These are phyloP conservation scores for Xenoacremonium recifei DNA, from an alignment of 2,329 filamentous ascomycete genomes.

Conservation along the genomic window DNA sequence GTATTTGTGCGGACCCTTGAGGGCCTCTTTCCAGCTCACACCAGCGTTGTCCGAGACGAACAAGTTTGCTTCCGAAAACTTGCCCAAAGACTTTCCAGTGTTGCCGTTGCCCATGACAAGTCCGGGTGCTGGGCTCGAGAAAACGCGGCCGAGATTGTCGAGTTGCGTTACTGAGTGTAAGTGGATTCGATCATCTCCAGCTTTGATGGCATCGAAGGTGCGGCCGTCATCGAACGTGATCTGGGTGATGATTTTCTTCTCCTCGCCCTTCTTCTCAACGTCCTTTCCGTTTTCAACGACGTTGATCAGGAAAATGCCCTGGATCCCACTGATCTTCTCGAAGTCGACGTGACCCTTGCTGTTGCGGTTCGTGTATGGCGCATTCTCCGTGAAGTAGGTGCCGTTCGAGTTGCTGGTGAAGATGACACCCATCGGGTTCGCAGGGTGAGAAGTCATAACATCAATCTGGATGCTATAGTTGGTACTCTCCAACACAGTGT, in stretches of 20 bases:
- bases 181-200: constrained; percentile 69
- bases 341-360: constrained; percentile 79
- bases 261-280: constrained; percentile 53
- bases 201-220: constrained; percentile 73
- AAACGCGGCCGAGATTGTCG: constrained; percentile 79
- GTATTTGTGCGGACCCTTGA: constrained; percentile 86
- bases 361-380: constrained; percentile 90
- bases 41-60: constrained; percentile 92
- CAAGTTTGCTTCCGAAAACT: constrained; percentile 72
- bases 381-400: constrained; percentile 89
- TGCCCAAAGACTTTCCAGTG: constrained; percentile 69
- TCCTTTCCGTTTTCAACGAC: constrained; percentile 83
- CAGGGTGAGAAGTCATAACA: constrained; percentile 69
- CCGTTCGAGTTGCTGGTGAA: constrained; percentile 98
- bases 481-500: constrained; percentile 92
- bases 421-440: constrained; percentile 76
- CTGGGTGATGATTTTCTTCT: constrained; percentile 71
- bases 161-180: constrained; percentile 90
- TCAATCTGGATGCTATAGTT: constrained; percentile 98
- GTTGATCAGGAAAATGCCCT: constrained; percentile 90
- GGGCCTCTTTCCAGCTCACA: constrained; percentile 73
- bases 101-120: constrained; percentile 95
- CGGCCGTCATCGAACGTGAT: constrained; percentile 97
- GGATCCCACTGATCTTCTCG: constrained; percentile 87
- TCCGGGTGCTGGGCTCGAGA: constrained; percentile 90